Conservation (phyloP, 805 yeast genomes). For the Scheffersomyces spartinae region DNA sequence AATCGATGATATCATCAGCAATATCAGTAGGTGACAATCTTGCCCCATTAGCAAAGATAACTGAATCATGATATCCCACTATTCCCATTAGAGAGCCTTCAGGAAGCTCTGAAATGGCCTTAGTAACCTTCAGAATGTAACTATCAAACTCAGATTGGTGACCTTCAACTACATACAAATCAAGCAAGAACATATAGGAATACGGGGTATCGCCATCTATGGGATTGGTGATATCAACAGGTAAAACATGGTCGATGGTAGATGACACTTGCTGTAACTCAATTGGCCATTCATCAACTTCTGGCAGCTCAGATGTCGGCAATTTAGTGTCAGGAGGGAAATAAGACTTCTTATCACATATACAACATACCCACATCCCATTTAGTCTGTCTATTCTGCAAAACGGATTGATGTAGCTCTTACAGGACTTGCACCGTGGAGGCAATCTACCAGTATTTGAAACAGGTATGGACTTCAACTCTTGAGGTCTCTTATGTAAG, state of each 20-base stretch:
- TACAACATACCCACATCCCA: conserved; percentile 28
- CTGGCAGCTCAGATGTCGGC: conserved; percentile 6
- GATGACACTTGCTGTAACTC: conserved; percentile 14
- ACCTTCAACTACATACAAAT: conserved; percentile 14
- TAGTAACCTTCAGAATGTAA: conserved; percentile 6
- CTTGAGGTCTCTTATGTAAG: conserved; percentile 4
- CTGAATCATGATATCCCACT: no score
- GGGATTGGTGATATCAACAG: conserved; percentile 12
- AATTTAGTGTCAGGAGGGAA: conserved; percentile 11
- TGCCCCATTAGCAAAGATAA: no score
- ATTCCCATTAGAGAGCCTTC: conserved; percentile 6
- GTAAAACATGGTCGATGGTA: conserved; percentile 21
- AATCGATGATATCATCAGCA: no score
- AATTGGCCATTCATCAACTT: conserved; percentile 13
- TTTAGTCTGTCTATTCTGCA: conserved; percentile 18
- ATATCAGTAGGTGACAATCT: no score
- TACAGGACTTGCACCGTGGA: neutral
- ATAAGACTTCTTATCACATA: conserved; percentile 14
- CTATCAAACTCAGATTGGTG: conserved; percentile 7
- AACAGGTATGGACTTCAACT: no score
- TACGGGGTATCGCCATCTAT: conserved; percentile 3
- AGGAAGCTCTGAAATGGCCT: conserved; percentile 8
- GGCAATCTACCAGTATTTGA: no score
- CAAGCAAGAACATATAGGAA: conserved; percentile 15
- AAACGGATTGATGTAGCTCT: conserved; percentile 16